Conservation (phyloP, 1,139 yeast species). For the Candida tunisiensis region DNA sequence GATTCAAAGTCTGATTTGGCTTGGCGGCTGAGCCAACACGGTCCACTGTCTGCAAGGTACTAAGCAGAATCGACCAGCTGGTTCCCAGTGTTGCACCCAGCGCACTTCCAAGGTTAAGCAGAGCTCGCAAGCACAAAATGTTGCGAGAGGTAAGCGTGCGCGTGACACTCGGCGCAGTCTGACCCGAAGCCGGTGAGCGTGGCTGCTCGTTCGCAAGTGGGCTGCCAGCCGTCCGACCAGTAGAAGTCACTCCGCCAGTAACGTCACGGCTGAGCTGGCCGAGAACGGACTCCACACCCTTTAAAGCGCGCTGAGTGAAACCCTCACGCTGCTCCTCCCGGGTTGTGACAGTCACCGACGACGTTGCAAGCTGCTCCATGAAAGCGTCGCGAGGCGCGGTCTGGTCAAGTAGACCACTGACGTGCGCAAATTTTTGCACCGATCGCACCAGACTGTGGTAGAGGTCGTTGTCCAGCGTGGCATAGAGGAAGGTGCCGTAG, state of each 20-base stretch:
- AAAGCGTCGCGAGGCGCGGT: conserved; percentile 41
- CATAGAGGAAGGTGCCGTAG: conserved; percentile 37
- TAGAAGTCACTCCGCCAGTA: no score
- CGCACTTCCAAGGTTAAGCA: conserved; percentile 59
- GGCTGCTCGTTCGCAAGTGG: no score
- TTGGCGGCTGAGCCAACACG: no score
- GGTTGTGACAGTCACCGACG: conserved; percentile 11
- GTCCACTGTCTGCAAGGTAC: conserved; percentile 54
- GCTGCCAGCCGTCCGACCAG: no score
- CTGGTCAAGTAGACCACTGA: conserved; percentile 59
- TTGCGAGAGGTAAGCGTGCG: conserved; percentile 28
- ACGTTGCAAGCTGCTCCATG: conserved; percentile 35
- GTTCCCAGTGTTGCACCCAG: conserved; percentile 52
- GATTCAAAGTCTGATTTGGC: no score
- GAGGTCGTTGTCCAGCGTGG: conserved; percentile 50
- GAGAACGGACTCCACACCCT: no score
- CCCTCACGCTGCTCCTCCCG: no score
- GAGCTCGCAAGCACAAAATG: conserved; percentile 61
- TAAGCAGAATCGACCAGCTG: conserved; percentile 56
- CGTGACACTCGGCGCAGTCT: no score
- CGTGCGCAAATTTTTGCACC: conserved; percentile 64
- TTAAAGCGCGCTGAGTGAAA: no score
- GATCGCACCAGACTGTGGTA: conserved; percentile 50
- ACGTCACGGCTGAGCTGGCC: no score
- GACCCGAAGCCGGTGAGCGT: no score